These are phyloP conservation scores for Fusarium decemcellulare DNA, from an alignment of 2,329 filamentous ascomycete genomes.

Conservation along the genomic window DNA sequence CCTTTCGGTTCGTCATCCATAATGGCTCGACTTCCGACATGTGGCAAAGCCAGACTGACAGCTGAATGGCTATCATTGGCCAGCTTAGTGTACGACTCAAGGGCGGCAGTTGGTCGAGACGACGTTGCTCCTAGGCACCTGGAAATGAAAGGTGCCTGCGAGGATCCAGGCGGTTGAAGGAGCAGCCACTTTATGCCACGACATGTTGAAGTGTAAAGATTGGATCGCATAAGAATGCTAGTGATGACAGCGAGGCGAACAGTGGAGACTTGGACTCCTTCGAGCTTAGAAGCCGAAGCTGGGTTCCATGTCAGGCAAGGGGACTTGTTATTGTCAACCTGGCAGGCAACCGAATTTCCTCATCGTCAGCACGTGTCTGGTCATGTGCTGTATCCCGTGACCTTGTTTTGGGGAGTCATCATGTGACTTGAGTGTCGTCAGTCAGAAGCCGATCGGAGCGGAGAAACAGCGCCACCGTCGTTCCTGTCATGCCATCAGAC, in stretches of 20 bases:
- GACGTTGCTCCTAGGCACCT: not conserved
- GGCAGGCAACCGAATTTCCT: conserved; percentile 31
- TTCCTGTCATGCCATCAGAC: not conserved
- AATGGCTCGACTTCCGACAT: not conserved
- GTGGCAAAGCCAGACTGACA: not conserved
- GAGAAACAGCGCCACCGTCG: conserved; percentile 4
- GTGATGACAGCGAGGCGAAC: not conserved
- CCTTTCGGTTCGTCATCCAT: not conserved
- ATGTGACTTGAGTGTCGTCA: conserved; percentile 4
- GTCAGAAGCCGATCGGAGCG: not conserved
- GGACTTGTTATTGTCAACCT: conserved; percentile 1
- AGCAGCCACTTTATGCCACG: not conserved
- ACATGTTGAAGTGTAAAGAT: not conserved
- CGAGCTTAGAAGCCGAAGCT: not conserved
- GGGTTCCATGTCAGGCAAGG: not conserved
- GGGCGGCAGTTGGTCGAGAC: not conserved
- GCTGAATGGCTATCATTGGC: not conserved
- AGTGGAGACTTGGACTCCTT: not conserved
- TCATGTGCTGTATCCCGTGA: conserved; percentile 2
- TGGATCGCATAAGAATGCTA: not conserved
- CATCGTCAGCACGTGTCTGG: not conserved
- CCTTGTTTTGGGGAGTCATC: not conserved
- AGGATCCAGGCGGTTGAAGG: not conserved
- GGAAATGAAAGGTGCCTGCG: conserved; percentile 2
- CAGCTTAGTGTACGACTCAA: not conserved